Conservation (phyloP, 2,329 filamentous ascomycete species). For the Ascochyta rabiei region DNA sequence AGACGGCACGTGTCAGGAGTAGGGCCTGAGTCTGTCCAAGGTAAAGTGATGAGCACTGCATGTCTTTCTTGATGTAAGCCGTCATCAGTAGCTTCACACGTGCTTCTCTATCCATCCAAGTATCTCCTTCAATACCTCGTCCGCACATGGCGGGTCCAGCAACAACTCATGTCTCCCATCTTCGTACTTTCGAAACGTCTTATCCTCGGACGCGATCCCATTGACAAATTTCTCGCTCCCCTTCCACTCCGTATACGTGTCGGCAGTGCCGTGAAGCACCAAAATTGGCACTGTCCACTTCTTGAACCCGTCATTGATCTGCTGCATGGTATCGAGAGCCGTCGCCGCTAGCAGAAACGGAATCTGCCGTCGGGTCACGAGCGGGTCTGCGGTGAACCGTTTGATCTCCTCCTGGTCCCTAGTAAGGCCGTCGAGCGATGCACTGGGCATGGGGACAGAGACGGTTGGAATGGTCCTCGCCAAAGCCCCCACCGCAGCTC, state of each 20-base stretch:
- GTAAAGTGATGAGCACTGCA: no score
- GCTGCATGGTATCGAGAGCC: constrained; percentile 5
- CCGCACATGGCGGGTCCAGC: constrained; percentile 8
- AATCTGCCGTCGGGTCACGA: constrained; percentile 1
- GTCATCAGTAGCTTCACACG: not conserved
- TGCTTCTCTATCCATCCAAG: constrained; percentile 3
- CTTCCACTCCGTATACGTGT: constrained; percentile 14
- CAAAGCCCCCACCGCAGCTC: not conserved
- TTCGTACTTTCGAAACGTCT: constrained; percentile 2
- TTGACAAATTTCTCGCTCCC: constrained; percentile 7
- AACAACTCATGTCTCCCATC: constrained; percentile 15
- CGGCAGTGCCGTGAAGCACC: constrained; percentile 11
- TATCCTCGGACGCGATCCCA: constrained; percentile 2
- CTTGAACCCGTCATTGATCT: not conserved
- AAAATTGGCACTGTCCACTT: constrained; percentile 9
- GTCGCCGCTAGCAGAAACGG: constrained; percentile 12
- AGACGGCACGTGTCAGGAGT: no score
- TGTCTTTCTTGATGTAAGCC: no score
- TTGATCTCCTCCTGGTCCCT: constrained; percentile 1
- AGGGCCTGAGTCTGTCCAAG: no score
- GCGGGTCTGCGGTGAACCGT: not conserved
- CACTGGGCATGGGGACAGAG: not conserved
- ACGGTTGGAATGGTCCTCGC: not conserved
- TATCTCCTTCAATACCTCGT: constrained; percentile 3
- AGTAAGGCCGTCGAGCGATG: constrained; percentile 2